phyloP scores from a whole-genome alignment of 2,329 filamentous ascomycete genomes.

The Fusarium armeniacum region DNA sequence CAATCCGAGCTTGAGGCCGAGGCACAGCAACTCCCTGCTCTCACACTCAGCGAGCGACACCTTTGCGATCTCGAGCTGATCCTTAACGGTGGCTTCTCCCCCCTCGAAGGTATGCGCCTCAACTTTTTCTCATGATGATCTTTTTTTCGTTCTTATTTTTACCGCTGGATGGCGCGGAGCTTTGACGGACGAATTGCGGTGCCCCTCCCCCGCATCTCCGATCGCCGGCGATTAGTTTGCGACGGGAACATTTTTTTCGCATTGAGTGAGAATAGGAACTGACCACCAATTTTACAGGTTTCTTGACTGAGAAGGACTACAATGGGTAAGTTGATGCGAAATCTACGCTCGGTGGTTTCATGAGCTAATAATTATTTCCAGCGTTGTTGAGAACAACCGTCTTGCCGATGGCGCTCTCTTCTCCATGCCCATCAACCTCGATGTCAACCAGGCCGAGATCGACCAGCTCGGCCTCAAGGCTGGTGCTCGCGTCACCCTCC shows the following conservation, averaged over 20 bases:
- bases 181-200: slow-evolving; percentile 15
- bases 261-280: slow-evolving; percentile 28
- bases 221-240: slow-evolving; percentile 22
- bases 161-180: slow-evolving; percentile 34
- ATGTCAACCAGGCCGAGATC: slow-evolving; percentile 82
- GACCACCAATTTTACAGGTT: slow-evolving; percentile 69
- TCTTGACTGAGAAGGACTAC: slow-evolving; percentile 98
- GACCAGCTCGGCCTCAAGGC: slow-evolving; percentile 81
- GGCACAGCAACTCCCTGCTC: slow-evolving; percentile 86
- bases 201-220: slow-evolving; percentile 49
- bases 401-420: slow-evolving; percentile 92
- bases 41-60: slow-evolving; percentile 91
- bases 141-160: slow-evolving; percentile 3
- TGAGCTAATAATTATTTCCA: slow-evolving; percentile 58
- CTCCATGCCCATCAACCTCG: slow-evolving; percentile 96
- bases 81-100: slow-evolving; percentile 97
- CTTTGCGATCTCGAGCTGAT: slow-evolving; percentile 98
- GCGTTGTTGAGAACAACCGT: slow-evolving; percentile 89
- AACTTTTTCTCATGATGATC: slow-evolving; percentile 41
- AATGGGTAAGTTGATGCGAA: slow-evolving; percentile 74
- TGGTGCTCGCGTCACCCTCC: slow-evolving; percentile 86
- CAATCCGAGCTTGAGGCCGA: slow-evolving; percentile 84
- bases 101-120: slow-evolving; percentile 82
- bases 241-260: slow-evolving; percentile 10
- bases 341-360: background rate